A percentile compares a stretch with the other conserved stretches of the same genome.
phyloP scores from a whole-genome alignment of 768 basidiomycete genomes.

The Boletus sp. region DNA sequence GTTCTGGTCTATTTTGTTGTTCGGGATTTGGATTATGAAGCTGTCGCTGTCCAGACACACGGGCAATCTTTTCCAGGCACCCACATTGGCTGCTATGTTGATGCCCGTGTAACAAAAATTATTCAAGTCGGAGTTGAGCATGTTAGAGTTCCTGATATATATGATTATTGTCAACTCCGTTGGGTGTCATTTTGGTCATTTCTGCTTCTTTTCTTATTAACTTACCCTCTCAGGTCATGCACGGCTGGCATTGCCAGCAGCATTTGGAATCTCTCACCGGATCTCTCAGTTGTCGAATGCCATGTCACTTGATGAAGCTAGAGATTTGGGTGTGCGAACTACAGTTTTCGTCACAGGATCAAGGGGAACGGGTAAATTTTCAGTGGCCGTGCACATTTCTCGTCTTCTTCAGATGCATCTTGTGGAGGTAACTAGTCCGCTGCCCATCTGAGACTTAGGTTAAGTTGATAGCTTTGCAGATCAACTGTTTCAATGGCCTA shows the following conservation, averaged over 20 bases:
- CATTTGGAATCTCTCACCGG: conserved; percentile 40
- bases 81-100: conserved; percentile 84
- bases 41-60: conserved; percentile 37
- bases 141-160: conserved; percentile 52
- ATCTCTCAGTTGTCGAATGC: conserved; percentile 61
- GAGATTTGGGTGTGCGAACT: conserved; percentile 61
- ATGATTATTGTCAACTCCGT: conserved; percentile 53
- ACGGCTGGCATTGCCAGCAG: background rate
- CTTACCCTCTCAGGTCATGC: conserved; percentile 20
- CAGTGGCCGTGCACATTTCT: conserved; percentile 54
- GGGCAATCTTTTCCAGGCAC: conserved; percentile 45
- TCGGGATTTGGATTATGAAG: conserved; percentile 70
- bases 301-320: conserved; percentile 52
- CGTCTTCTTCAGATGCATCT: conserved; percentile 71
- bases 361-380: conserved; percentile 80
- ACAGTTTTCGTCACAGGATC: conserved; percentile 78
- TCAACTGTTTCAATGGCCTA: conserved; percentile 82
- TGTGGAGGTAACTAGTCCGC: conserved; percentile 54
- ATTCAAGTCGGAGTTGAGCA: conserved; percentile 79
- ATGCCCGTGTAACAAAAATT: conserved; percentile 69
- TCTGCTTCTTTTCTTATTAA: conserved; percentile 2
- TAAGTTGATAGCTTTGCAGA: conserved; percentile 40
- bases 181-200: conserved; percentile 16
- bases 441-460: background rate
- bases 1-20: conserved; percentile 74